phyloP scores from a whole-genome alignment of 331 rosid species.

The Pyracantha coccinea region DNA sequence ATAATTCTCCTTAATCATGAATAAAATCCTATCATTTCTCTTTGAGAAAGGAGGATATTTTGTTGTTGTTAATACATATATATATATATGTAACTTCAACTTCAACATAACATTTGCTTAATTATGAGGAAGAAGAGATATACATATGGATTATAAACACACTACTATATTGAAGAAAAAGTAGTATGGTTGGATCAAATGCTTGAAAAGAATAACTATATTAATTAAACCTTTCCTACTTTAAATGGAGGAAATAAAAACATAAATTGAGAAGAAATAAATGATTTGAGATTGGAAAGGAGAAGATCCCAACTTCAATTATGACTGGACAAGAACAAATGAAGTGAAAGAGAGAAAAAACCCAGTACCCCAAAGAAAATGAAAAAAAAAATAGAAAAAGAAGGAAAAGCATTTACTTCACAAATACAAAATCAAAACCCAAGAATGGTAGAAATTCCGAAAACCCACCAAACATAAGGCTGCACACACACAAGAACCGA shows the following conservation, averaged over 20 bases:
- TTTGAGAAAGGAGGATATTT: too few species aligned
- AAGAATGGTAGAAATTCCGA: slow-evolving; percentile 12
- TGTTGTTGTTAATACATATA: too few species aligned
- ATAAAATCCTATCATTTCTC: neutral
- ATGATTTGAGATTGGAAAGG: neutral
- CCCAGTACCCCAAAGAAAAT: neutral
- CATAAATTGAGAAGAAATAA: neutral
- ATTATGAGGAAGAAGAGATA: neutral
- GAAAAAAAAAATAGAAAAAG: too few species aligned
- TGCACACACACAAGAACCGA: slow-evolving; percentile 5
- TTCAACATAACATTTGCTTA: too few species aligned
- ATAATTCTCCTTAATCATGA: neutral
- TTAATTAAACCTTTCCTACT: neutral
- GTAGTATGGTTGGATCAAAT: neutral
- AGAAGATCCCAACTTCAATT: slow-evolving; percentile 1
- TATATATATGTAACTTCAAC: too few species aligned
- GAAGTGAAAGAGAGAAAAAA: neutral
- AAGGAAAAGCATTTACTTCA: neutral
- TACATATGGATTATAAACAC: neutral
- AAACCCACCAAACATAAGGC: slow-evolving; percentile 24
- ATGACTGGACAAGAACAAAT: neutral
- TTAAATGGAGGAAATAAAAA: neutral
- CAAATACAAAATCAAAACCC: slow-evolving; percentile 5
- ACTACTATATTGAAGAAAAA: neutral
- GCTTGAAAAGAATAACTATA: neutral